Percentiles rank a stretch among this genome's conserved stretches.
Evolutionary conservation across 1,284 basidiomycete species (phyloP).

Genomic region (Ustilago cynodontis): DNA sequence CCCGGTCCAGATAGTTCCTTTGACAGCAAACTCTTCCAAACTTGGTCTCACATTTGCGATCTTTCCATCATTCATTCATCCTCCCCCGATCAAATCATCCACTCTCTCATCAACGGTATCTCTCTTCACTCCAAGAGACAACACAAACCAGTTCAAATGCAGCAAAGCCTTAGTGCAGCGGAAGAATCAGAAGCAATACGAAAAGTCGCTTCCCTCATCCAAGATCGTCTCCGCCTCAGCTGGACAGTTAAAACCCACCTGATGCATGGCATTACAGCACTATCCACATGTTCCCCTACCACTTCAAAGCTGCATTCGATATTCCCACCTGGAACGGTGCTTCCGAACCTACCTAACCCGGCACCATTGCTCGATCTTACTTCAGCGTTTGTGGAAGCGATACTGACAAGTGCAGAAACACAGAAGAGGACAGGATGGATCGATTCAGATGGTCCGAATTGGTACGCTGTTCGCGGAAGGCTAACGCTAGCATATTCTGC

Average conservation of each 20-base stretch:
- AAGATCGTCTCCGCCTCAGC: conserved; percentile 14
- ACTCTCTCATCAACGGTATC: not conserved
- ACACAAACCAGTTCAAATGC: conserved; percentile 7
- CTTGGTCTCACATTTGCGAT: conserved; percentile 30
- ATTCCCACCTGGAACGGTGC: conserved; percentile 22
- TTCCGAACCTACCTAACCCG: conserved; percentile 29
- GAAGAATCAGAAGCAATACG: conserved; percentile 6
- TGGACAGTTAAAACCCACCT: conserved; percentile 26
- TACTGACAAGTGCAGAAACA: conserved; percentile 13
- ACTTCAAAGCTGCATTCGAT: conserved; percentile 13
- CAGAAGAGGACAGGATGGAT: conserved; percentile 16
- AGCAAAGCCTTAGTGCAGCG: not conserved
- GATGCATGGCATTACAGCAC: conserved; percentile 16
- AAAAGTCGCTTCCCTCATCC: conserved; percentile 4
- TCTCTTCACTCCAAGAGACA: too few species aligned
- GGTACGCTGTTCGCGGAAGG: conserved; percentile 30
- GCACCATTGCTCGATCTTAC: conserved; percentile 18
- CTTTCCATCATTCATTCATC: conserved; percentile 5
- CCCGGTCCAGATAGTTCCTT: conserved; percentile 20
- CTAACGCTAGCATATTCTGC: conserved; percentile 23
- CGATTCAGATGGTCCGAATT: conserved; percentile 30
- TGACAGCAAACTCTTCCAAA: conserved; percentile 12
- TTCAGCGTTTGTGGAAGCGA: conserved; percentile 1
- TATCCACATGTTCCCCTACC: conserved; percentile 24
- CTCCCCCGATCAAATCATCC: not conserved